Base-by-base conservation (phyloP, 331 rosid genomes). In the Malus hybrid region DNA sequence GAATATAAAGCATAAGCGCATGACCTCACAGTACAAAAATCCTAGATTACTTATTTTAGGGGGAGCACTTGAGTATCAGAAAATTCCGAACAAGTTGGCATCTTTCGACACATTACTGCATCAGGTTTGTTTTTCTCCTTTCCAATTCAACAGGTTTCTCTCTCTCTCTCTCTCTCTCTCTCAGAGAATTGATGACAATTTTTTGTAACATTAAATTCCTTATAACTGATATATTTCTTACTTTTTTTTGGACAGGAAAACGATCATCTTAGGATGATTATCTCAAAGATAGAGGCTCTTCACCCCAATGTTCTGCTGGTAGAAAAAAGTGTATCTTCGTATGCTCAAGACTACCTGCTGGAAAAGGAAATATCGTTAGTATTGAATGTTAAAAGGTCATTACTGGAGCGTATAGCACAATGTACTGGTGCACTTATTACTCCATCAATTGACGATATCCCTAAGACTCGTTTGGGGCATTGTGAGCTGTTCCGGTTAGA, bases 1-100 rank as follows among this genome's bases (percentile, higher is more conserved):
- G 85, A 95, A 88, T 83, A 89, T 95, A 80, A 95, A 86, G 91
- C 99, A 95, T 83, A 95, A 95, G 85, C 97, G 99, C 83, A 95
- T 95, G 99, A 90, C 91, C 48, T 89, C 99, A 16, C 97, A 89
- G 77, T 95, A 86, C 85, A 84, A 76, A 82, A 90, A 82, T 34
- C 91, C 99, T 68, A 83, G 93, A 73, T 79, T 95, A 29, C 93
- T 95, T 33, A 84, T 95, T 73, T 82, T 95, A 73, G 99, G 89
- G 22, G 99, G 99, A 82, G 84, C 97, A 39, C 84, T 96, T 57
- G 99, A 96, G 81, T 96, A 90, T 85, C 99, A 96, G 85, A 90
- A 87, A 87, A 94, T 88, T 79, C 88, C 93, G 18, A 93, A 92
- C 77, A 90, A 89, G 79, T 79, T 96, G 73, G 96, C 99, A 31